Evolutionary conservation across 2,329 filamentous ascomycete genomes (phyloP), one percentile per base, ranked within the genome.

Genomic region (Plenodomus tracheiphilus): DNA sequence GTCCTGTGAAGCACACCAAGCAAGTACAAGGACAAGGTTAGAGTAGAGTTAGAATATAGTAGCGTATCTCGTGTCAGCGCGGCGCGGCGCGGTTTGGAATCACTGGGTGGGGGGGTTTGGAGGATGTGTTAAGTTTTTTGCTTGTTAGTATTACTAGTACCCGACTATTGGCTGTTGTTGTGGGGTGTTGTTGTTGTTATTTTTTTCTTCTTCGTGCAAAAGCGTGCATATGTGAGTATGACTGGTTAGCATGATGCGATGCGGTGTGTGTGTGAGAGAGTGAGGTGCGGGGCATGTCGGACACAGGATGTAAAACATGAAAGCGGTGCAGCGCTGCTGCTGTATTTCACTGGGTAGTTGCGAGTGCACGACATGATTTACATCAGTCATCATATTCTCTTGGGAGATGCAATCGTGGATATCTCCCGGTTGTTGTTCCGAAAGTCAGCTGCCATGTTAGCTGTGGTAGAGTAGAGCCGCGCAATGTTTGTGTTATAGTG

Each of bases 161-260:
- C n/a, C n/a, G n/a, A n/a, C n/a, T 6, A 11, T 32, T 32, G 28
- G 11, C 28, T 15, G 9, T 4, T 15, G 28, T 15, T 32, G 22
- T 32, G 15, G 19, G 21, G 38, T 40, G 41, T 41, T 19, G 25
- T 17, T 16, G 17, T 28, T 30, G 28, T 22, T 21, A 32, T 19
- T 21, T 35, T 32, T 39, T 32, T 25, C 42, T 43, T 43, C 43
- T 38, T 39, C 40, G 43, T 21, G n/a, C 37, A 8, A n/a, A n/a
- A 6, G 28, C 11, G 35, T 35, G 44, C 40, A 43, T 42, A 47
- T 43, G 39, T 42, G 43, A 47, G 48, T 51, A 51, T 47, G 48
- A 51, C 43, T 51, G 40, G 43, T 39, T 39, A 36, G 40, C 39
- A 4, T 17, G 38, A 37, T 48, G n/a, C n/a, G n/a, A n/a, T n/a